phyloP scores from a whole-genome alignment of 2,329 filamentous ascomycete genomes.

The Botryotinia calthae region DNA sequence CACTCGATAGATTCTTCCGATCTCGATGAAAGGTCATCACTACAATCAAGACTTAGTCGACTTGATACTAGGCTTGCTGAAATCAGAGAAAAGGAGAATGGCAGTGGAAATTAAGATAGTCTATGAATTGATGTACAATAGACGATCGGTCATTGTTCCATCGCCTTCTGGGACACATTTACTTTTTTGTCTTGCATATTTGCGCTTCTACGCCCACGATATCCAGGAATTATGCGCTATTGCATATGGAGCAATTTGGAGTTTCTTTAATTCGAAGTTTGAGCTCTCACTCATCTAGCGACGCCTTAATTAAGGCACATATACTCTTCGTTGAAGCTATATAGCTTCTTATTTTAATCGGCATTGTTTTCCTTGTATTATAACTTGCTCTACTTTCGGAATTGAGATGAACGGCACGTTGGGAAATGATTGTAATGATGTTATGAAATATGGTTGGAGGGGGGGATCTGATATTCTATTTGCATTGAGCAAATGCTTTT shows the following conservation, averaged over 20 bases:
- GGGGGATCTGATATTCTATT: not conserved
- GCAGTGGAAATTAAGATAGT: slow-evolving; percentile 14
- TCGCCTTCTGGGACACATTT: not conserved
- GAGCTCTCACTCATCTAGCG: not conserved
- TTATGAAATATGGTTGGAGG: slow-evolving; percentile 2
- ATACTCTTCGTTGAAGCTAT: slow-evolving; percentile 3
- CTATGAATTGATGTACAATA: not conserved
- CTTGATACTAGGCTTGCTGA: slow-evolving; percentile 34
- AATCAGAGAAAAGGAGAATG: slow-evolving; percentile 32
- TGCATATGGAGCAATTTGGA: not conserved
- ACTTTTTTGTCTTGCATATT: slow-evolving; percentile 10
- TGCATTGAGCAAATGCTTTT: not conserved
- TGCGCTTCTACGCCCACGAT: not conserved
- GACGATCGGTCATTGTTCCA: not conserved
- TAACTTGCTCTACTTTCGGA: not conserved
- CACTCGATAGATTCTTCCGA: slow-evolving; percentile 38
- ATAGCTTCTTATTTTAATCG: slow-evolving; percentile 6
- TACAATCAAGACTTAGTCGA: slow-evolving; percentile 33
- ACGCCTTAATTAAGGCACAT: not conserved
- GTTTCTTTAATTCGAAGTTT: not conserved
- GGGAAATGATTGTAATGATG: slow-evolving; percentile 20
- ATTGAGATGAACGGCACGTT: not conserved
- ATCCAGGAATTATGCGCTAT: not conserved
- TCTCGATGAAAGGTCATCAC: slow-evolving; percentile 32
- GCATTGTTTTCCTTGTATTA: slow-evolving; percentile 10